A percentile compares a stretch with the other conserved stretches of the same genome.
These are phyloP conservation scores for Ephemerocybe angulata DNA, from an alignment of 768 basidiomycete genomes.

Conservation along the genomic window DNA sequence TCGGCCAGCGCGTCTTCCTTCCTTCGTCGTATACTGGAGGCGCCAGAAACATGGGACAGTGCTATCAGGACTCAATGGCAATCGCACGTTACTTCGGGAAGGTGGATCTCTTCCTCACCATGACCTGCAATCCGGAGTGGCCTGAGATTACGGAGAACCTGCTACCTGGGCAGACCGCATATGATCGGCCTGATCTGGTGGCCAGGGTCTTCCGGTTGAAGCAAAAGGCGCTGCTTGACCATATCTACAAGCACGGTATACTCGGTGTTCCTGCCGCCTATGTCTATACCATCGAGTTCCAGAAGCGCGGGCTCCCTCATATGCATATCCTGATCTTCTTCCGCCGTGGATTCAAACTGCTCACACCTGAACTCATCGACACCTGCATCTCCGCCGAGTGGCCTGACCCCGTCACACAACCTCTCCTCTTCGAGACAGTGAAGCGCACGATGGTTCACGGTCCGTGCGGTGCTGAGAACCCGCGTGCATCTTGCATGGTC, in stretches of 20 bases:
- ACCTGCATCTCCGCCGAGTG: slow-evolving; percentile 36
- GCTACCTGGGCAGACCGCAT: slow-evolving; percentile 32
- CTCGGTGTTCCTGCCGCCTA: slow-evolving; percentile 41
- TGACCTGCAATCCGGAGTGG: slow-evolving; percentile 49
- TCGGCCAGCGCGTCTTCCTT: slow-evolving; percentile 32
- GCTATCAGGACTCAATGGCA: slow-evolving; percentile 42
- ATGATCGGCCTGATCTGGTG: slow-evolving; percentile 46
- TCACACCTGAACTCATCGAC: slow-evolving; percentile 35
- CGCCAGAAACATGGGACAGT: slow-evolving; percentile 35
- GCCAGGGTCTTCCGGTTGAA: slow-evolving; percentile 44
- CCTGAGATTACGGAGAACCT: slow-evolving; percentile 38
- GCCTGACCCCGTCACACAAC: slow-evolving; percentile 38
- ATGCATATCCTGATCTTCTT: slow-evolving; percentile 49
- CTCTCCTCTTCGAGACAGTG: slow-evolving; percentile 37
- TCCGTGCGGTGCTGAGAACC: slow-evolving; percentile 38
- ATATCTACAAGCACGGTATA: slow-evolving; percentile 32
- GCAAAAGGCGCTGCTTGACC: slow-evolving; percentile 30
- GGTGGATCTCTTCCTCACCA: slow-evolving; percentile 44
- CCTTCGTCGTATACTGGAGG: slow-evolving; percentile 29
- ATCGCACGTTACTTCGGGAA: slow-evolving; percentile 31
- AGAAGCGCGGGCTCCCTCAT: slow-evolving; percentile 54
- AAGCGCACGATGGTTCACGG: slow-evolving; percentile 45
- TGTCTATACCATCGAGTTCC: slow-evolving; percentile 55
- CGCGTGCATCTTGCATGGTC: slow-evolving; percentile 36
- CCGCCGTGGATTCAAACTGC: slow-evolving; percentile 26